Evolutionary conservation across 1,284 basidiomycete species (phyloP).

Genomic region (Rhodotorula glutinis): DNA sequence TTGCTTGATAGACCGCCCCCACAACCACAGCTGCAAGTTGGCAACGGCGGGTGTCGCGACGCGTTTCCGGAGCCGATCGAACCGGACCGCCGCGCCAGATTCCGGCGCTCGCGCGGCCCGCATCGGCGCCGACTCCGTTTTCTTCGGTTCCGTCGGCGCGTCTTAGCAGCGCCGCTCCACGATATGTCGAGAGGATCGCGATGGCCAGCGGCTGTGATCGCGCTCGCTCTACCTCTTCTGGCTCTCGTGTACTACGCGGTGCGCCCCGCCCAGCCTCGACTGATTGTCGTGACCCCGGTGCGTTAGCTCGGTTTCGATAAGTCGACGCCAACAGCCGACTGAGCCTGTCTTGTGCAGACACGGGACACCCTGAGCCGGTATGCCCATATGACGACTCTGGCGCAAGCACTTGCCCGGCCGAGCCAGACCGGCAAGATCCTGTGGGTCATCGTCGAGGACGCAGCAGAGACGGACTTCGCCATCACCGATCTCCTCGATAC

Average conservation of each 20-base stretch:
- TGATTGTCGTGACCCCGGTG: not conserved
- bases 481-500: not conserved
- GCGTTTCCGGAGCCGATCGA: no score
- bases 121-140: no score
- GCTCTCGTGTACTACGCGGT: not conserved
- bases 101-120: no score
- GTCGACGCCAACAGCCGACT: no score
- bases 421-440: not conserved
- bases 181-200: not conserved
- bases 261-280: not conserved
- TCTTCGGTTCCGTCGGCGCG: no score
- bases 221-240: not conserved
- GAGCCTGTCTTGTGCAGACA: not conserved
- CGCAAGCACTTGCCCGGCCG: not conserved
- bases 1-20: no score
- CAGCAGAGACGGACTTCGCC: slow-evolving; percentile 1
- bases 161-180: not conserved
- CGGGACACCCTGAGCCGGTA: not conserved
- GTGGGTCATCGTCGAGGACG: slow-evolving; percentile 24
- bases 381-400: not conserved
- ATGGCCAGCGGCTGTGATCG: not conserved
- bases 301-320: not conserved
- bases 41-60: no score
- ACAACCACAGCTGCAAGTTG: no score
- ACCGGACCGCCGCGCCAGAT: no score